These are phyloP conservation scores for Coemansia sp. DNA, from an alignment of 192 early-diverging fungal genomes.

Conservation along the genomic window DNA sequence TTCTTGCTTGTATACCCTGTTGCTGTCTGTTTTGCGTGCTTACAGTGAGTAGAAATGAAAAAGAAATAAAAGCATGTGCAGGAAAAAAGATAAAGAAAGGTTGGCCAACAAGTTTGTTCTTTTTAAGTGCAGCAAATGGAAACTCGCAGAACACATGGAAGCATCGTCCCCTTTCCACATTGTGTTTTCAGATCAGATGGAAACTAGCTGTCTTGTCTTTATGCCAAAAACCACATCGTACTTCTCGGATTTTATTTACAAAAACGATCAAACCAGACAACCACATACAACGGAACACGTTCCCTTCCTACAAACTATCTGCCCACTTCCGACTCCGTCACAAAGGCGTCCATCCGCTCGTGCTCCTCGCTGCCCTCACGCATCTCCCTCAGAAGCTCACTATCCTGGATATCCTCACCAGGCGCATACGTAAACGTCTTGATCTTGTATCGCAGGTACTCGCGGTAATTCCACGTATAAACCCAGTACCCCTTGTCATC, in stretches of 20 bases:
- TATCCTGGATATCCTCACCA: constrained; percentile 8
- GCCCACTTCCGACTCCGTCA: neutral
- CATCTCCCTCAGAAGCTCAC: constrained; percentile 1
- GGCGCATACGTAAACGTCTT: constrained; percentile 2
- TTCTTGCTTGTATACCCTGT: too few relatives aligned
- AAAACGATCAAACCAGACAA: neutral
- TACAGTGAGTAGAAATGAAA: constrained; percentile 6
- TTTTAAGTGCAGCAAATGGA: neutral
- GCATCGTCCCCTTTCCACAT: too few relatives aligned
- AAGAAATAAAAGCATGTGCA: constrained; percentile 6
- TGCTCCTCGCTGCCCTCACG: constrained; percentile 19
- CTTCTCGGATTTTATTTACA: neutral
- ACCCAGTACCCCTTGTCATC: constrained; percentile 42
- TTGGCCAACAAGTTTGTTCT: too few relatives aligned
- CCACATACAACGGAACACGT: too few relatives aligned
- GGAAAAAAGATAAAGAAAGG: too few relatives aligned
- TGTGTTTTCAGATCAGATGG: too few relatives aligned
- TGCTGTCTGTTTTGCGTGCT: too few relatives aligned
- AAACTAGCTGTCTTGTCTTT: too few relatives aligned
- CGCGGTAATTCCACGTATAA: constrained; percentile 47
- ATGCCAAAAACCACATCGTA: too few relatives aligned
- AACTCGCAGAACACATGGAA: neutral
- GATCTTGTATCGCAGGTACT: constrained; percentile 36
- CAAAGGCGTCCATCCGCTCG: constrained; percentile 8
- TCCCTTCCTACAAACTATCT: too few relatives aligned